Base-by-base conservation (phyloP, 1,139 yeast genomes). In the Saccharomyces hybrid region DNA sequence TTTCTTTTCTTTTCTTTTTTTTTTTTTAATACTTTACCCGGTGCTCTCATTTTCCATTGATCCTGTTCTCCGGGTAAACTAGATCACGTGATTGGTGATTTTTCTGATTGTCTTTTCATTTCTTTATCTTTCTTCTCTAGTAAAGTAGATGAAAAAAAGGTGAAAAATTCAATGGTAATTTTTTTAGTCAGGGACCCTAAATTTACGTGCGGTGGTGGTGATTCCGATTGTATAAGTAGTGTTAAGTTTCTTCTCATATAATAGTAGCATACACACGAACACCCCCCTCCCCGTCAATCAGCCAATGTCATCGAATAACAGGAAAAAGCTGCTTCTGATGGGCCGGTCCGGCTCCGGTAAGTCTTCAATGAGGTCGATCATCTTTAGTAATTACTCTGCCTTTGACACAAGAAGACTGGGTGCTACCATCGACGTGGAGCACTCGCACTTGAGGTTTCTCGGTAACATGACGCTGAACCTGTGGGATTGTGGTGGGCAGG, bases 401-500 rank as follows among this genome's bases (percentile, higher is more conserved):
- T 88, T 91, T 67, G 99, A 93, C 67, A 93, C 99, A 1, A 78
- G 98, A 62, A 77, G 99, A 58, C 74, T 93, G 14, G 99, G 99
- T 0, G 99, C 99, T 26, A 93, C 99, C 0, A 91, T 95, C 58
- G 99, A 95, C 67, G 98, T 93, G 27, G 99, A 95, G 68, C 97
- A 93, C 68, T 90, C 98, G 3, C 96, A 93, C 71, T 75, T 93
- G 54, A 76, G 98, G 55, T 91, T 93, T 67, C 75, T 93, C 57
- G 97, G 97, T 3, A 91, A 93, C 69, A 89, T 93, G 95, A 90
- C 97, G 1, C 77, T 93, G 55, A 93, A 93, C 64, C 75, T 93
- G 34, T 91, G 99, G 99, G 99, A 93, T 70, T 93, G 99, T 73
- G 99, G 99, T 62, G 96, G 96, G 2, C 99, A 93, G 71, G 98